phyloP scores from a whole-genome alignment of 257 asterid species.

The Gentiana straminea region DNA sequence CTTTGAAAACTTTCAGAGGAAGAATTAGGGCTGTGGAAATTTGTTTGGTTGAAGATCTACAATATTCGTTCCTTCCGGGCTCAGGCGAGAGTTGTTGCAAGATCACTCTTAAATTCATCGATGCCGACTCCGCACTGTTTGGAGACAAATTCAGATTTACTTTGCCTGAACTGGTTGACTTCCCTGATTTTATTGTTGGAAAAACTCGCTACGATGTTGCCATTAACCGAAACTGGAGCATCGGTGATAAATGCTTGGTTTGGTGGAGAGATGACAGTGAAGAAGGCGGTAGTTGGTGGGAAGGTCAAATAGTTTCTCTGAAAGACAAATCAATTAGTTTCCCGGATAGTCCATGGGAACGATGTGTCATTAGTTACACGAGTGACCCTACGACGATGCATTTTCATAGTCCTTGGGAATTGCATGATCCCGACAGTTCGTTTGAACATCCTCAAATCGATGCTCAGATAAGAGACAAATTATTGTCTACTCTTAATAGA shows the following conservation, averaged over 20 bases:
- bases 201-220: slow-evolving; percentile 60
- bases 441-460: slow-evolving; percentile 54
- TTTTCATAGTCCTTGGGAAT: slow-evolving; percentile 88
- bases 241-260: slow-evolving; percentile 55
- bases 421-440: slow-evolving; percentile 44
- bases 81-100: slow-evolving; percentile 93
- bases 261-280: slow-evolving; percentile 77
- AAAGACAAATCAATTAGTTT: slow-evolving; percentile 45
- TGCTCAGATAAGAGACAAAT: slow-evolving; percentile 23
- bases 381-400: slow-evolving; percentile 21
- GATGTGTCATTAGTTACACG: slow-evolving; percentile 45
- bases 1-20: slow-evolving; percentile 39
- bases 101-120: slow-evolving; percentile 52
- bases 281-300: slow-evolving; percentile 77
- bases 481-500: slow-evolving; percentile 30
- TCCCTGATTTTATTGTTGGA: slow-evolving; percentile 83
- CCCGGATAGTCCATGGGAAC: slow-evolving; percentile 96
- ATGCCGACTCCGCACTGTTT: slow-evolving; percentile 24
- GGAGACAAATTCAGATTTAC: slow-evolving; percentile 44
- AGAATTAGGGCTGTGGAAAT: slow-evolving; percentile 55
- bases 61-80: slow-evolving; percentile 53
- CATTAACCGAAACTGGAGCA: slow-evolving; percentile 52
- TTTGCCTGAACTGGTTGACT: slow-evolving; percentile 63
- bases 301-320: slow-evolving; percentile 48
- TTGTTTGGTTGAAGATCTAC: slow-evolving; percentile 60